Evolutionary conservation across 441 rosid species (phyloP), one percentile per base, ranked within the genome.

Genomic region (Kokia cookei): DNA sequence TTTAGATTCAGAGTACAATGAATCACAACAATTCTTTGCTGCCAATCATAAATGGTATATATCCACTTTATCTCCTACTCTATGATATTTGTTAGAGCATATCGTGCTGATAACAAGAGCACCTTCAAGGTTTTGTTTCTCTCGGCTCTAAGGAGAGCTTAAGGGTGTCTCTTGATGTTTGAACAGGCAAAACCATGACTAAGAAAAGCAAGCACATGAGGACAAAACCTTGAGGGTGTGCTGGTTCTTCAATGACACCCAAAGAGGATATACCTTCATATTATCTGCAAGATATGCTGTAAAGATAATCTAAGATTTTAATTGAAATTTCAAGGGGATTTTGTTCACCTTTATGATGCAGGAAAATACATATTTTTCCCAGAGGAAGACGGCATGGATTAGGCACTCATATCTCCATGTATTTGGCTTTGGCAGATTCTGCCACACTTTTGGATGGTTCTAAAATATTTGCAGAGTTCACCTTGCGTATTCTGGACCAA

Each of bases 331-430:
- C 24, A 45, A 55, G 7, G 48, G 64, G 73, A 5, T 69, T 60
- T 61, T 45, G n/a, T 53, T 13, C 27, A 4, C 50, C 22, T 35
- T 64, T 11, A 7, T 57, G 74, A 32, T 71, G 65, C 82, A 84
- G 88, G 88, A 80, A 70, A 65, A 73, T 85, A 55, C 65, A 72
- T 62, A 66, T 87, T 53, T 77, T 73, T 80, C 86, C 86, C 0
- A 59, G 48, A 43, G 88, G 90, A 64, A 79, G 77, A 66, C 79
- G 65, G 45, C 43, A 14, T 24, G 86, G 86, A 78, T 22, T 54
- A 0, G 76, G 78, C 27, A 73, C 7, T 67, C 79, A 54, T 65
- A 3, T 87, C n/a, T 84, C 91, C 15, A 26, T 87, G 10, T 85
- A 82, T 72, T 60, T 87, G 73, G 76, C 60, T 29, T 13, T 82